These are phyloP conservation scores for Guillardia theta DNA, from an alignment of 78 protist genomes.

Conservation along the genomic window DNA sequence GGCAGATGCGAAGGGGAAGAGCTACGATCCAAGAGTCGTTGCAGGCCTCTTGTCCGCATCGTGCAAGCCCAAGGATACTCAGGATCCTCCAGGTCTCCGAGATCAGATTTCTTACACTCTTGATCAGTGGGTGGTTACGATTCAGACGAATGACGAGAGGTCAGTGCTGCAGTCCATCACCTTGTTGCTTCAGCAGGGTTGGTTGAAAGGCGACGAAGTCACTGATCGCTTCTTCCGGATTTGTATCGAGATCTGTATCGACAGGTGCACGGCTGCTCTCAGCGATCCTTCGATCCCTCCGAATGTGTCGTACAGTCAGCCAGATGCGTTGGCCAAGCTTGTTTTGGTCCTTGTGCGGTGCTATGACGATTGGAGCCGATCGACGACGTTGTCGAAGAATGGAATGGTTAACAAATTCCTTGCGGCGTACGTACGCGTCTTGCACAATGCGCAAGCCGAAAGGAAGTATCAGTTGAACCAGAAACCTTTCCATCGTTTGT, in stretches of 20 bases:
- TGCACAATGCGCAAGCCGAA: not conserved
- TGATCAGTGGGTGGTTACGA: too few species aligned
- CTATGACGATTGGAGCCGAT: not conserved
- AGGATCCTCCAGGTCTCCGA: not conserved
- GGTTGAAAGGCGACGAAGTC: constrained; percentile 51
- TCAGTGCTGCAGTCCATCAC: not conserved
- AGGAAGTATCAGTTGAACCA: constrained; percentile 77
- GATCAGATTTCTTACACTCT: not conserved
- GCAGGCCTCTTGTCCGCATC: too few species aligned
- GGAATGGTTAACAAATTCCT: constrained; percentile 60
- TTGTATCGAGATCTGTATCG: constrained; percentile 52
- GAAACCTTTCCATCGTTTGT: constrained; percentile 80
- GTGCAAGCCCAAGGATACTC: too few species aligned
- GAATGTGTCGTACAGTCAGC: not conserved
- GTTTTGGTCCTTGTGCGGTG: constrained; percentile 77
- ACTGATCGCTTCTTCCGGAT: constrained; percentile 53
- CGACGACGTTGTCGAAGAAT: constrained; percentile 33
- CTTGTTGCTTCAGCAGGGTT: constrained; percentile 34
- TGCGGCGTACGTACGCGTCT: not conserved
- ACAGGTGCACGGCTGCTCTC: not conserved
- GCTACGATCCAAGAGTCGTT: too few species aligned
- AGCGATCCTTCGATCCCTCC: not conserved
- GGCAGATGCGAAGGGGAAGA: too few species aligned
- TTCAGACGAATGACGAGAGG: not conserved
- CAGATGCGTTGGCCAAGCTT: constrained; percentile 78